phyloP scores from a whole-genome alignment of 2,329 filamentous ascomycete genomes.

The Aspergillus sclerotialis region DNA sequence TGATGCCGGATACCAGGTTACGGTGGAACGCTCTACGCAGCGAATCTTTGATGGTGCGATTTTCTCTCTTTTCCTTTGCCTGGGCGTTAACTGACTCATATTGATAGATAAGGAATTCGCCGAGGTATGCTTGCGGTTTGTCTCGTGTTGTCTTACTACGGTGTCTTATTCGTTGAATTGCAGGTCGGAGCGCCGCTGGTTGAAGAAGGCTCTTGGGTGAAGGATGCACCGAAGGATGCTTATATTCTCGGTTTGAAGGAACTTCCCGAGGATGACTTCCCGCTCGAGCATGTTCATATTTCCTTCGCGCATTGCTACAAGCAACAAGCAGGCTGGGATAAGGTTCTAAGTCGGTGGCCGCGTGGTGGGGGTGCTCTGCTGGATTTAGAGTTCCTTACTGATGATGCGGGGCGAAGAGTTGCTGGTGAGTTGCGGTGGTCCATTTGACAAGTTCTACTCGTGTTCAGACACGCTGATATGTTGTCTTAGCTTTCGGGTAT shows the following conservation, averaged over 20 bases:
- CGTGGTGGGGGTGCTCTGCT: slow-evolving; percentile 69
- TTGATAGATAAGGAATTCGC: slow-evolving; percentile 28
- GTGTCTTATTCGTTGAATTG: slow-evolving; percentile 8
- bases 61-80: not conserved
- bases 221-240: slow-evolving; percentile 58
- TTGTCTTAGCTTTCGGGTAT: slow-evolving; percentile 44
- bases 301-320: slow-evolving; percentile 72
- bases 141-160: not conserved
- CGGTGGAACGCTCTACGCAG: slow-evolving; percentile 60
- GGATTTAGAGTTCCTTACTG: slow-evolving; percentile 80
- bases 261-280: slow-evolving; percentile 62
- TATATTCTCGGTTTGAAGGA: slow-evolving; percentile 74
- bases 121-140: slow-evolving; percentile 17
- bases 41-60: slow-evolving; percentile 50
- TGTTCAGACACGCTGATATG: not conserved
- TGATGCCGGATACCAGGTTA: slow-evolving; percentile 62
- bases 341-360: slow-evolving; percentile 71
- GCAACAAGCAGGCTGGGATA: slow-evolving; percentile 70
- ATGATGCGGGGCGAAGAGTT: slow-evolving; percentile 58
- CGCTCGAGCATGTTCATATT: slow-evolving; percentile 65
- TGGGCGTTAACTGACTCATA: slow-evolving; percentile 5
- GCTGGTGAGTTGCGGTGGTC: slow-evolving; percentile 21
- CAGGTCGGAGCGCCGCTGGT: slow-evolving; percentile 59
- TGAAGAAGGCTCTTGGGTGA: slow-evolving; percentile 57
- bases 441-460: not conserved